Evolutionary conservation across 768 basidiomycete genomes (phyloP).

Genomic region (Phylloporus sp.): DNA sequence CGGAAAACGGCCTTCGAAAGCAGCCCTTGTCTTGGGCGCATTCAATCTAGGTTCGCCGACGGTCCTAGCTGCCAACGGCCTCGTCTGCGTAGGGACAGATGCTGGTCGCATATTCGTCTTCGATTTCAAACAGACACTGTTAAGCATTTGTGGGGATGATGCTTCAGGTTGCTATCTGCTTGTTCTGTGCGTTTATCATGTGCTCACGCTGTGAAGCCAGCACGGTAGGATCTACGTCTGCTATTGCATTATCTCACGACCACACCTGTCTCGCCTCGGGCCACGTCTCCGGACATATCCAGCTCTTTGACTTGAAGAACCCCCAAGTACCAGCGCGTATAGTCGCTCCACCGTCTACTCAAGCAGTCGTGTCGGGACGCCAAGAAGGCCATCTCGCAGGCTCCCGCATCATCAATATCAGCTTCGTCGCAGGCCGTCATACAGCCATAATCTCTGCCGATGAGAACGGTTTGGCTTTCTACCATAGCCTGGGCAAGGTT

Average conservation of each 20-base stretch:
- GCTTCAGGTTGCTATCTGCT: conserved; percentile 45
- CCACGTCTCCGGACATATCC: conserved; percentile 78
- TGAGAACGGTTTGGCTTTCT: conserved; percentile 88
- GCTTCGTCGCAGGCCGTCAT: conserved; percentile 87
- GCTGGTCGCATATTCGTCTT: conserved; percentile 77
- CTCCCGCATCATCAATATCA: conserved; percentile 74
- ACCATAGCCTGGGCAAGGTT: conserved; percentile 90
- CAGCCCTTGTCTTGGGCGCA: conserved; percentile 57
- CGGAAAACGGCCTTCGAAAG: conserved; percentile 50
- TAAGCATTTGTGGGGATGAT: conserved; percentile 74
- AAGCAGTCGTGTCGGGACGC: conserved; percentile 68
- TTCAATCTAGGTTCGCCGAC: conserved; percentile 65
- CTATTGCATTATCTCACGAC: conserved; percentile 87
- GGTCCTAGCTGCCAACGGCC: conserved; percentile 77
- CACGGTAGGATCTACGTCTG: conserved; percentile 74
- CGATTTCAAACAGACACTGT: conserved; percentile 85
- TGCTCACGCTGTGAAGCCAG: conserved; percentile 42
- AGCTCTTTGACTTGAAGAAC: conserved; percentile 76
- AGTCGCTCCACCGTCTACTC: conserved; percentile 64
- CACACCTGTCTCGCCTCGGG: conserved; percentile 91
- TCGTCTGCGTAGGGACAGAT: conserved; percentile 87
- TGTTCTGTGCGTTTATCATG: conserved; percentile 9
- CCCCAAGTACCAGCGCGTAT: conserved; percentile 65
- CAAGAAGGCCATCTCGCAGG: conserved; percentile 84
- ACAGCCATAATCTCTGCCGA: conserved; percentile 92